These are phyloP conservation scores for Micractinium sp. DNA, from an alignment of 139 green algal genomes.

Conservation along the genomic window DNA sequence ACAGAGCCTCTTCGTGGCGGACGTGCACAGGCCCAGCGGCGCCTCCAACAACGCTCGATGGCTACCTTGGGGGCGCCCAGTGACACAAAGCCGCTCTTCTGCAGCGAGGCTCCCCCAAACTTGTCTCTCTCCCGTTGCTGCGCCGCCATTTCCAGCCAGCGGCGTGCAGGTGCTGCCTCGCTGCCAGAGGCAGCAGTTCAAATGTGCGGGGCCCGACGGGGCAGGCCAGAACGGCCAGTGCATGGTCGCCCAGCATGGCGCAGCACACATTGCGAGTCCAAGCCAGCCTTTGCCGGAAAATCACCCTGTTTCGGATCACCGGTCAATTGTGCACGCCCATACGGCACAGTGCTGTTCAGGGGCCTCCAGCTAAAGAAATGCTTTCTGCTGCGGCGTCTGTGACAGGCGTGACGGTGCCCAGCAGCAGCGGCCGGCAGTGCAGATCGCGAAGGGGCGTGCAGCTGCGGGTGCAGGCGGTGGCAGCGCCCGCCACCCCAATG, in stretches of 20 bases:
- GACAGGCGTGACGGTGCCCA: neutral
- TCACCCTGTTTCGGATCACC: too few species aligned
- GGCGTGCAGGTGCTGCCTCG: neutral
- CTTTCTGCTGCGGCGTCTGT: neutral
- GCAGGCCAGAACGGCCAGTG: too few species aligned
- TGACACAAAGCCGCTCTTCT: slow-evolving; percentile 23
- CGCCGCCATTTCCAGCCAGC: neutral
- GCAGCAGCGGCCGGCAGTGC: neutral
- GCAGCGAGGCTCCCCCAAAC: neutral
- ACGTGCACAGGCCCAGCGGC: neutral
- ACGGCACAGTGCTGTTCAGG: too few species aligned
- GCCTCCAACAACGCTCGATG: neutral
- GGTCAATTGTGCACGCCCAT: too few species aligned
- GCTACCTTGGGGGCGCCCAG: slow-evolving; percentile 13
- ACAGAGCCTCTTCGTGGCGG: neutral
- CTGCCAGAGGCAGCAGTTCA: too few species aligned
- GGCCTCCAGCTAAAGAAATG: neutral
- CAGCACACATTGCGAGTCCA: too few species aligned
- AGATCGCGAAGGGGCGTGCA: neutral
- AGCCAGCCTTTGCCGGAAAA: too few species aligned
- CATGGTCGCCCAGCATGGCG: too few species aligned
- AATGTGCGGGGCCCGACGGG: too few species aligned
- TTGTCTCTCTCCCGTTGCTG: slow-evolving; percentile 5
- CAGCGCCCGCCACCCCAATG: slow-evolving; percentile 29
- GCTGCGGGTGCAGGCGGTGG: slow-evolving; percentile 27